These are phyloP conservation scores for Russula compacta DNA, from an alignment of 768 basidiomycete species.

Conservation along the genomic window DNA sequence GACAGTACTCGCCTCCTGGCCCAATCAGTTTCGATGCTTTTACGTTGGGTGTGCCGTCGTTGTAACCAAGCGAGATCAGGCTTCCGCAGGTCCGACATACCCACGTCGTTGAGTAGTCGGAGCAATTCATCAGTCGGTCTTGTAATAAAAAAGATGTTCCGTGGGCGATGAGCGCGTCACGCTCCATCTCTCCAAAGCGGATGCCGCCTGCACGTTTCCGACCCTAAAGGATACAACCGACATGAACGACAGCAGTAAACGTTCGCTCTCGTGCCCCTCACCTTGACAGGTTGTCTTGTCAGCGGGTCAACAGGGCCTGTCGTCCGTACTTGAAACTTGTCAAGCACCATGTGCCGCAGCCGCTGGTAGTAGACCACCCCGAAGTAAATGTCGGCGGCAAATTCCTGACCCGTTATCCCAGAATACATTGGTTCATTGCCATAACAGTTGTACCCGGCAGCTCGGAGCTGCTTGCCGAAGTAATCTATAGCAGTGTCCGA, in stretches of 20 bases:
- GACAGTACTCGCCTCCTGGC: conserved; percentile 87
- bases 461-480: conserved; percentile 89
- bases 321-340: conserved; percentile 99
- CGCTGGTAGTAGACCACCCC: conserved; percentile 99
- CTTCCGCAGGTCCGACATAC: conserved; percentile 95
- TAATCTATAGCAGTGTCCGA: conserved; percentile 96
- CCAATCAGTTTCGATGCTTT: conserved; percentile 50
- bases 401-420: conserved; percentile 97
- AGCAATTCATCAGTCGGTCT: conserved; percentile 99
- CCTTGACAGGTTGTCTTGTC: conserved; percentile 95
- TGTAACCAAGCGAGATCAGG: conserved; percentile 92
- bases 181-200: conserved; percentile 99
- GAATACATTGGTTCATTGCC: conserved; percentile 99
- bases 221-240: conserved; percentile 38
- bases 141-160: conserved; percentile 97
- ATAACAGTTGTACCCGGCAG: conserved; percentile 96
- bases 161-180: conserved; percentile 96
- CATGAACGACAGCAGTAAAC: neutral
- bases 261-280: conserved; percentile 2
- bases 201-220: conserved; percentile 98
- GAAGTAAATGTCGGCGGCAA: conserved; percentile 96
- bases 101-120: conserved; percentile 99
- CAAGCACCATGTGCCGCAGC: conserved; percentile 97
- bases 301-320: conserved; percentile 95
- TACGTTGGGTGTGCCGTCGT: conserved; percentile 72